Evolutionary conservation across 208 protist species (phyloP), one percentile per base, ranked within the genome.

Genomic region (Porcisia hertigi): DNA sequence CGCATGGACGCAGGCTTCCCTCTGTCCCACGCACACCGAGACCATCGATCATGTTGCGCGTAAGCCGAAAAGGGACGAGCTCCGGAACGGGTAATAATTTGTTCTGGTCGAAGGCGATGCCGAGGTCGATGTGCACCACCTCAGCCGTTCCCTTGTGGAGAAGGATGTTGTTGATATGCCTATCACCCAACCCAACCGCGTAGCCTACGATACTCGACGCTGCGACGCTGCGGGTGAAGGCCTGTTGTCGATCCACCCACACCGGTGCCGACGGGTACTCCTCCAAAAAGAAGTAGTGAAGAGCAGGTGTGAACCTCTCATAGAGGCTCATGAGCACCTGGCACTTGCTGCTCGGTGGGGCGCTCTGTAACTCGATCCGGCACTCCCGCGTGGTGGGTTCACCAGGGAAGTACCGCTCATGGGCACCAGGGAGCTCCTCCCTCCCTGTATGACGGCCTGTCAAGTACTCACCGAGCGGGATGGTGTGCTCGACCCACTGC

Each of bases 251-350:
- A 25, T 78, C 67, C 39, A 98, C 87, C 90, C 96, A 99, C 53
- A 91, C 87, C 71, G 82, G 62, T 11, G 86, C 79, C 0, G 94
- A 82, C 53, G 80, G 25, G 69, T 90, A 98, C 6, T 92, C 73
- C 79, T 99, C 98, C 12, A 97, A 64, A 76, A 99, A 99, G 79
- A 99, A 99, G 83, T 98, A 97, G 81, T 98, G 97, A 65, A 99
- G 77, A 0, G 95, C 95, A 0, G 98, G 97, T 12, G 90, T 98
- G 86, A 98, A 98, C n/a, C 82, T 43, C 2, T 83, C 76, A 78
- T 94, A 98, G 14, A 98, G 69, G 8, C 77, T 52, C 23, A 88
- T 76, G 62, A 96, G 86, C 34, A 72, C 86, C 30, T 93, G 85
- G 7, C 47, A 63, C 4, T 62, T 65, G 18, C 25, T 39, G 23